phyloP scores from a whole-genome alignment of 2,329 filamentous ascomycete species.

The Exophiala spinifera region DNA sequence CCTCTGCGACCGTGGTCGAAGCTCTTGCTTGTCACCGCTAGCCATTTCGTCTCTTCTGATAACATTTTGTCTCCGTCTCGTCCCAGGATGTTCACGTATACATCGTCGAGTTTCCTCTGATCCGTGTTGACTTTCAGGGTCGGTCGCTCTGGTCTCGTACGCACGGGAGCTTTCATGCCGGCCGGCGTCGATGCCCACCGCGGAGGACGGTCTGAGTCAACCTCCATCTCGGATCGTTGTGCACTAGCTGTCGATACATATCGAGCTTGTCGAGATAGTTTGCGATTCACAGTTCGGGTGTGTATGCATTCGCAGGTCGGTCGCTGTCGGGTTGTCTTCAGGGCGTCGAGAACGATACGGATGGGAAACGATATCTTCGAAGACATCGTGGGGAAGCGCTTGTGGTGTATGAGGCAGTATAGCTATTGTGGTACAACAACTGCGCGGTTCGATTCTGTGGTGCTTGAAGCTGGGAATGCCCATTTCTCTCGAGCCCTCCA shows the following conservation, averaged over 20 bases:
- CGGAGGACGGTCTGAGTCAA: conserved; percentile 38
- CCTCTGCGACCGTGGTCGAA: conserved; percentile 93
- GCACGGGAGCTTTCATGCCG: conserved; percentile 66
- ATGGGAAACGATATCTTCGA: conserved; percentile 5
- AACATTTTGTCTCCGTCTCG: conserved; percentile 68
- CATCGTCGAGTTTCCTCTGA: conserved; percentile 68
- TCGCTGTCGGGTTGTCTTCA: conserved; percentile 14
- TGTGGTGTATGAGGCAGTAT: background rate
- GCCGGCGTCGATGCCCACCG: conserved; percentile 70
- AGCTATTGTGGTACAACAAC: too few relatives aligned
- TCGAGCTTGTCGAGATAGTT: conserved; percentile 14
- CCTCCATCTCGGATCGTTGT: conserved; percentile 23
- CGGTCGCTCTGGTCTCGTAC: conserved; percentile 32
- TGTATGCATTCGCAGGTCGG: conserved; percentile 22
- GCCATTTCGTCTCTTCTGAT: conserved; percentile 91
- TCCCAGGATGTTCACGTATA: conserved; percentile 75
- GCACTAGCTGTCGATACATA: conserved; percentile 22
- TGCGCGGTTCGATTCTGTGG: too few relatives aligned
- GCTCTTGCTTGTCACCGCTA: conserved; percentile 96
- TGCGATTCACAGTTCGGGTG: conserved; percentile 12
- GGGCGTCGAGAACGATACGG: conserved; percentile 19
- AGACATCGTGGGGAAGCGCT: conserved; percentile 8
- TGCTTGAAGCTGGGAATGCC: too few relatives aligned
- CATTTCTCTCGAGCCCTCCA: too few relatives aligned
- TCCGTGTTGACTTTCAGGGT: conserved; percentile 69